Evolutionary conservation across 495 filamentous ascomycete genomes (phyloP).

Genomic region (Penicillium odoratum): DNA sequence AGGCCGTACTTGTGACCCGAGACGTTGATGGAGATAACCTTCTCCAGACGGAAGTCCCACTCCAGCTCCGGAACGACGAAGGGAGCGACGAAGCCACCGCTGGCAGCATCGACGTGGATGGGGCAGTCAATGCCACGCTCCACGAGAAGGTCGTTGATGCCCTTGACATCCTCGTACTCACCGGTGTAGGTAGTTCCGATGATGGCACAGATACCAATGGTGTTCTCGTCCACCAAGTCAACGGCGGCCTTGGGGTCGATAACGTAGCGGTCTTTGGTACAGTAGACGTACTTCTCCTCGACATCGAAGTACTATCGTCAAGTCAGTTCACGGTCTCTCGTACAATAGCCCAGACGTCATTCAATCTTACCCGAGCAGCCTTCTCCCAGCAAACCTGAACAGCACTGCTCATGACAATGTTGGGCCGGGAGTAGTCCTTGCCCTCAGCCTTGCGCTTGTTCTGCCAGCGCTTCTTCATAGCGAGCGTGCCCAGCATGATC

Average conservation of each 20-base stretch:
- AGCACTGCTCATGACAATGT: slow-evolving; percentile 89
- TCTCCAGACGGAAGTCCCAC: slow-evolving; percentile 87
- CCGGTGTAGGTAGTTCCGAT: slow-evolving; percentile 93
- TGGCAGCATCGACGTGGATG: slow-evolving; percentile 90
- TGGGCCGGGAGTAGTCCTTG: slow-evolving; percentile 72
- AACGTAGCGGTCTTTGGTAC: slow-evolving; percentile 75
- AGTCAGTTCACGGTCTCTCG: too few relatives aligned
- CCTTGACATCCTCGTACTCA: slow-evolving; percentile 91
- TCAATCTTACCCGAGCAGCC: slow-evolving; percentile 57
- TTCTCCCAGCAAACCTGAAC: slow-evolving; percentile 98
- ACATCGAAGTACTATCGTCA: slow-evolving; percentile 71
- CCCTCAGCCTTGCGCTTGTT: slow-evolving; percentile 76
- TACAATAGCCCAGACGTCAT: too few relatives aligned
- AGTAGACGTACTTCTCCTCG: slow-evolving; percentile 86
- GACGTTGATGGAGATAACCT: slow-evolving; percentile 88
- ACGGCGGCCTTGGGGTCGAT: slow-evolving; percentile 85
- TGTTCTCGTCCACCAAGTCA: slow-evolving; percentile 88
- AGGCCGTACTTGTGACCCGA: slow-evolving; percentile 86
- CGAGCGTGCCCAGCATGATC: slow-evolving; percentile 85
- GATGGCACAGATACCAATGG: slow-evolving; percentile 88
- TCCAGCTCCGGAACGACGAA: slow-evolving; percentile 77
- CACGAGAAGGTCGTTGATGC: slow-evolving; percentile 78
- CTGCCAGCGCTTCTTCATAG: slow-evolving; percentile 96
- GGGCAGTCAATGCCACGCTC: slow-evolving; percentile 70
- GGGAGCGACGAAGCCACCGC: slow-evolving; percentile 86